phyloP scores from a whole-genome alignment of 1,284 basidiomycete species.

The Cutaneotrichosporon cavernicola region DNA sequence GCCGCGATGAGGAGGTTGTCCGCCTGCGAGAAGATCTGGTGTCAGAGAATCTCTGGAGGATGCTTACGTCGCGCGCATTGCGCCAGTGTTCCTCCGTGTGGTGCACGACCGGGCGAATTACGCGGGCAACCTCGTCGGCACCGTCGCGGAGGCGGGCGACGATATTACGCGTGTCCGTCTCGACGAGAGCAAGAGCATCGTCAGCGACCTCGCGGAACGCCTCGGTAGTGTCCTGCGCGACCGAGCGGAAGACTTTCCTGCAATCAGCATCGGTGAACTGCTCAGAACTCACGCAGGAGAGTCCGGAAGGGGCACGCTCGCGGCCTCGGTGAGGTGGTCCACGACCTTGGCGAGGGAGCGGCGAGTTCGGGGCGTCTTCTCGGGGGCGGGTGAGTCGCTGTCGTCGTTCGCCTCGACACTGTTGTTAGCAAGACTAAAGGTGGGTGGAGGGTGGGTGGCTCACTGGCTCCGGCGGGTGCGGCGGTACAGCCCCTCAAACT shows the following conservation, averaged over 20 bases:
- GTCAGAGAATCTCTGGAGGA: not conserved
- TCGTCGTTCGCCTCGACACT: conserved; percentile 6
- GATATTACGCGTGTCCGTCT: conserved; percentile 24
- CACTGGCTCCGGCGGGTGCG: not conserved
- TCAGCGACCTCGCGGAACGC: conserved; percentile 13
- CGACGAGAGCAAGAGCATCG: conserved; percentile 27
- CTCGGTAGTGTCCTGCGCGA: conserved; percentile 21
- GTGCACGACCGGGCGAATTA: conserved; percentile 11
- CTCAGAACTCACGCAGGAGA: conserved; percentile 36
- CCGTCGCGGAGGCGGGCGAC: conserved; percentile 9
- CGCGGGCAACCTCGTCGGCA: conserved; percentile 22
- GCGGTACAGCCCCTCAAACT: conserved; percentile 48
- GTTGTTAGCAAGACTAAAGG: conserved; percentile 2
- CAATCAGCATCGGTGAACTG: not conserved
- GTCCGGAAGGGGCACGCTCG: conserved; percentile 45
- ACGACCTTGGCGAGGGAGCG: conserved; percentile 41
- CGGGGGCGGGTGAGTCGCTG: conserved; percentile 32
- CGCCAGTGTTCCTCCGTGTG: conserved; percentile 8
- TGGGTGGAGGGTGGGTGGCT: not conserved
- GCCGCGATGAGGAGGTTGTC: conserved; percentile 35
- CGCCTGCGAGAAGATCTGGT: conserved; percentile 41
- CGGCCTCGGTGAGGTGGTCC: conserved; percentile 39
- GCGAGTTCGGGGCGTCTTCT: conserved; percentile 30
- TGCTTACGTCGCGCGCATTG: conserved; percentile 4
- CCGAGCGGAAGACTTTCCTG: conserved; percentile 1